phyloP scores from a whole-genome alignment of 1,139 yeast species.

The Yamadazyma oceani region DNA sequence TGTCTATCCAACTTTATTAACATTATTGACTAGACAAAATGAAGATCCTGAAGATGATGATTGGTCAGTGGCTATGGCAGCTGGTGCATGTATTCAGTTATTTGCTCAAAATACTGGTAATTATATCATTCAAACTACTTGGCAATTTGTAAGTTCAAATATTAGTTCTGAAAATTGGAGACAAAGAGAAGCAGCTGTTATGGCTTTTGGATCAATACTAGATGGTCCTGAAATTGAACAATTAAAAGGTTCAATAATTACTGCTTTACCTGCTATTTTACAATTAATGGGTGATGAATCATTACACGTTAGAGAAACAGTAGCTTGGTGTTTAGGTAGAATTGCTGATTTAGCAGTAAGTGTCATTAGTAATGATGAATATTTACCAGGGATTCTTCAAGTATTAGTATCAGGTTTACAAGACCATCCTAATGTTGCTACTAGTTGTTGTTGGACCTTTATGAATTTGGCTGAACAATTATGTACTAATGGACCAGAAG shows the following conservation, averaged over 20 bases:
- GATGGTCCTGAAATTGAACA: slow-evolving; percentile 89
- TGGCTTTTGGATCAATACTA: slow-evolving; percentile 96
- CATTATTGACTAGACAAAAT: slow-evolving; percentile 81
- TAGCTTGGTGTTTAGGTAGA: slow-evolving; percentile 97
- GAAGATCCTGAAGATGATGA: slow-evolving; percentile 93
- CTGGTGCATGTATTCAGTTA: slow-evolving; percentile 93
- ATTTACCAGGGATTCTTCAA: slow-evolving; percentile 66
- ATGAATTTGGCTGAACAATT: slow-evolving; percentile 89
- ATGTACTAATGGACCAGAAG: slow-evolving; percentile 55
- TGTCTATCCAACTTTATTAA: slow-evolving; percentile 82
- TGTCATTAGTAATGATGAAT: slow-evolving; percentile 65
- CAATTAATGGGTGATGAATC: slow-evolving; percentile 68
- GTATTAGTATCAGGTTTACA: slow-evolving; percentile 76
- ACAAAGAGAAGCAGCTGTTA: slow-evolving; percentile 92
- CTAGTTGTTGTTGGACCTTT: slow-evolving; percentile 96
- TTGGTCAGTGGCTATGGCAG: slow-evolving; percentile 98
- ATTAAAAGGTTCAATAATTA: slow-evolving; percentile 64
- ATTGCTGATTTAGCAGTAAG: slow-evolving; percentile 85
- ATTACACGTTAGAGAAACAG: slow-evolving; percentile 91
- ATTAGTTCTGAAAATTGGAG: slow-evolving; percentile 69
- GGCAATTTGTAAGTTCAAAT: slow-evolving; percentile 78
- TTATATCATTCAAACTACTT: slow-evolving; percentile 80
- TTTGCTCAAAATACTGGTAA: slow-evolving; percentile 90
- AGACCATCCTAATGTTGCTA: slow-evolving; percentile 89
- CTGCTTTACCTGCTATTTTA: slow-evolving; percentile 81